Base-by-base conservation (phyloP, 164 flowering plant species). In the Berberis vulgaris region DNA sequence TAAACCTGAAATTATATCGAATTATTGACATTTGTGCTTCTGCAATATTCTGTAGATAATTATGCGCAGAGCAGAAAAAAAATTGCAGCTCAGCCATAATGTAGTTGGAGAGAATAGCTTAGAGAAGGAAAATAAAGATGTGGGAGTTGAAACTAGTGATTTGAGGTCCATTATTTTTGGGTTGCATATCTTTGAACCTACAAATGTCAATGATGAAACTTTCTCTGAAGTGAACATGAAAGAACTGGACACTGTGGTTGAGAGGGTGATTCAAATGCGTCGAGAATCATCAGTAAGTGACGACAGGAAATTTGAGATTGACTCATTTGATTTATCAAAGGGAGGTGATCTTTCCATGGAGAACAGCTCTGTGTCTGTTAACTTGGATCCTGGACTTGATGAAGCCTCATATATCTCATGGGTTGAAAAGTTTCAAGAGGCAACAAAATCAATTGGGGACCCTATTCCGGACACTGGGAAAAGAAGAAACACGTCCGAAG, bases 331-430 rank as follows among this genome's bases (percentile, higher is more conserved):
- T 75, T 8, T 73, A 42, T 49, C 64, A 57, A 64, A 49, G 64
- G 84, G 74, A 45, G 56, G 44, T 59, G 76, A 79, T 69, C 6
- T 74, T 65, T 60, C 67, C 44, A 53, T 59, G 10, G 60, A 67
- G 68, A 71, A 60, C 49, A 54, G 11, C 67, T 59, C 67, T 59
- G 65, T 75, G 49, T 69, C 73, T 66, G 12, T 62, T 7, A 67
- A 39, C 56, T 71, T 68, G 65, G 80, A 84, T 72, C 76, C 84
- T 59, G 84, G 78, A 62, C 75, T 91, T 74, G 93, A 94, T 73
- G 96, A 92, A 71, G 83, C 83, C 67, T 84, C 89, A 46, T 94
- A 88, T 78, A 67, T 70, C 9, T 83, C 91, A 41, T 94, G 98
- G 98, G 79, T 91, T 74, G 84, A 84, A 71, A 91, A 85, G 64